Evolutionary conservation across 495 filamentous ascomycete genomes (phyloP), one percentile per base, ranked within the genome.

Genomic region (Cercophora sp.): DNA sequence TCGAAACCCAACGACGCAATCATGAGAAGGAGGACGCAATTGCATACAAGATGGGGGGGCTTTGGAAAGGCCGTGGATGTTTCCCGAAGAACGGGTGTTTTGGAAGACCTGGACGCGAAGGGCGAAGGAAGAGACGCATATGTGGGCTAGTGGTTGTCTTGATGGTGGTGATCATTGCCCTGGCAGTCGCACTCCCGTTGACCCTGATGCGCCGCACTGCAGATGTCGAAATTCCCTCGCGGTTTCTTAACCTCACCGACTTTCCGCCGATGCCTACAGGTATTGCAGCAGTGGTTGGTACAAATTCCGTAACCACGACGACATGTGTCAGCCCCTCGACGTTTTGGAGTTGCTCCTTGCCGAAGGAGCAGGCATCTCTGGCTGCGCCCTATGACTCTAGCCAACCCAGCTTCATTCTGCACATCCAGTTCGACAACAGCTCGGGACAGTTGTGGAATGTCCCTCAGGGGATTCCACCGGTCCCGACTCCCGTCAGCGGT

Each of bases 241-340:
- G 64, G 36, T 96, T 86, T 82, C 75, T 94, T 26, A 96, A 94
- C 60, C 65, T 95, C 22, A 94, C 91, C 1, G 83, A 83, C 22
- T 95, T 86, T 56, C 91, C 91, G 27, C 86, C 91, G 0, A 88
- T 96, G 51, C 87, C 86, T 8, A 91, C 87, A 0, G 91, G 91
- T 1, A 74, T 94, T 47, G 74, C 83, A 24, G 94, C 90, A 0
- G 77, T 96, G 23, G 77, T 83, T 2, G 83, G 81, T 2, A 79
- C 89, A 2, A 77, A 85, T 29, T 72, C 78, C 1, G 62, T 72
- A 1, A 69, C 79, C 10, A 75, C 76, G 16, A 79, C 81, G 3
- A 80, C 76, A 4, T 96, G 91, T 55, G 80, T 90, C 20, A 68
- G 70, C 15, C 85, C 87, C 4, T 62, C 79, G 0, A 85, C 85